Evolutionary conservation across 257 asterid genomes (phyloP), one percentile per base, ranked within the genome.

Genomic region (Rehmannia glutinosa): DNA sequence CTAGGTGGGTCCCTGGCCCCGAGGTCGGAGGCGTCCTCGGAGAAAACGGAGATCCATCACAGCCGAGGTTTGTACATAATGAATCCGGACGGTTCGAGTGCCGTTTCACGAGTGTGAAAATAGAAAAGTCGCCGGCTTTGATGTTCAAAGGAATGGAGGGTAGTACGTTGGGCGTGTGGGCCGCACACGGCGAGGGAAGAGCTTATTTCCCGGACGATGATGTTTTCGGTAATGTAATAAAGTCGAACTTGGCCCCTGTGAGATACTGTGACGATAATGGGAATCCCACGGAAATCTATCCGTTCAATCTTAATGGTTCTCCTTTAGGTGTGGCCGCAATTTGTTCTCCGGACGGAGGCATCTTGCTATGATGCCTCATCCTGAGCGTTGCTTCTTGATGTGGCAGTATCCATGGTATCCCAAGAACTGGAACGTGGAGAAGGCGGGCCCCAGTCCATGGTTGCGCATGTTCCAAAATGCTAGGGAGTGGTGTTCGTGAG

Each of bases 391-490:
- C 70, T 93, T 93, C 80, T 62, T 93, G 86, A 90, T 90, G 96
- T 93, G 98, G 98, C 96, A 93, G 78, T 93, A 77, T 69, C 97
- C 97, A 1, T 84, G 98, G 98, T 93, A 90, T 69, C 97, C 97
- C 51, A 84, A 75, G 80, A 75, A 71, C 70, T 93, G 98, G 97
- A 72, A 83, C 33, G 88, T 88, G 62, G 91, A 88, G 33, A 83
- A 88, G 82, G 71, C 75, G 25, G 97, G 95, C 47, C 98, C 98
- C 1, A 90, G 96, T 24, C 96, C 97, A 4, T 93, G 98, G 98
- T 68, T 90, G 62, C 77, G 80, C n/a, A 90, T 93, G 97, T 90
- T 90, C 73, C 98, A 93, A 61, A 93, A 93, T 86, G 97, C 98
- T 6, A 72, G 94, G 52, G 92, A 88, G 56, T 90, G 98, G 98